Percentiles rank a stretch among this genome's conserved stretches.
Evolutionary conservation across 1,284 basidiomycete species (phyloP).

Genomic region (Schizophyllum commune): DNA sequence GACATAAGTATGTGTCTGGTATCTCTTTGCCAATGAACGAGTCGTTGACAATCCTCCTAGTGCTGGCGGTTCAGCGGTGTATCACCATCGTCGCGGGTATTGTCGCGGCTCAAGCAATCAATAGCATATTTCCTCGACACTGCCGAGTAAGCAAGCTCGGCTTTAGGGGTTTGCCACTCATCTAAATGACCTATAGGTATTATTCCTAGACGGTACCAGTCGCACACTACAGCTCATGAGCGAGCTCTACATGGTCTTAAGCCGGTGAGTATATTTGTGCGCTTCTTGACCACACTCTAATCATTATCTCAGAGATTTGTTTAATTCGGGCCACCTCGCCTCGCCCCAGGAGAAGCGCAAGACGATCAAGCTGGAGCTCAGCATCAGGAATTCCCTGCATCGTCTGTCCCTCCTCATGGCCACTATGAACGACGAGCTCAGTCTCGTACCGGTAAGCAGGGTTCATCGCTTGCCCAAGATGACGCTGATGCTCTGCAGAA

Average conservation of each 20-base stretch:
- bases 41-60: conserved; percentile 18
- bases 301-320: conserved; percentile 26
- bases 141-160: conserved; percentile 28
- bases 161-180: neutral
- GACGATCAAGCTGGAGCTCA: conserved; percentile 33
- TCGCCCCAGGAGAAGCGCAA: conserved; percentile 27
- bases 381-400: conserved; percentile 33
- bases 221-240: conserved; percentile 32
- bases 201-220: conserved; percentile 37
- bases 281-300: conserved; percentile 1
- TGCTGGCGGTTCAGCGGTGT: conserved; percentile 31
- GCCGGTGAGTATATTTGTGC: conserved; percentile 26
- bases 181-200: conserved; percentile 21
- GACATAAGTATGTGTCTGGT: conserved; percentile 21
- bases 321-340: conserved; percentile 23
- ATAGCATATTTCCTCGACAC: conserved; percentile 41
- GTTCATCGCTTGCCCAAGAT: neutral
- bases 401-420: conserved; percentile 14
- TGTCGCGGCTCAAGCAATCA: conserved; percentile 36
- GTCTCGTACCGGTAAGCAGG: conserved; percentile 38
- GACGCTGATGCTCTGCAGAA: conserved; percentile 25
- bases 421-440: conserved; percentile 40
- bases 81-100: conserved; percentile 39
- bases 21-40: neutral
- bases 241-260: conserved; percentile 37